Conservation (phyloP, 768 basidiomycete species). For the Podaxis carcinomalis region DNA sequence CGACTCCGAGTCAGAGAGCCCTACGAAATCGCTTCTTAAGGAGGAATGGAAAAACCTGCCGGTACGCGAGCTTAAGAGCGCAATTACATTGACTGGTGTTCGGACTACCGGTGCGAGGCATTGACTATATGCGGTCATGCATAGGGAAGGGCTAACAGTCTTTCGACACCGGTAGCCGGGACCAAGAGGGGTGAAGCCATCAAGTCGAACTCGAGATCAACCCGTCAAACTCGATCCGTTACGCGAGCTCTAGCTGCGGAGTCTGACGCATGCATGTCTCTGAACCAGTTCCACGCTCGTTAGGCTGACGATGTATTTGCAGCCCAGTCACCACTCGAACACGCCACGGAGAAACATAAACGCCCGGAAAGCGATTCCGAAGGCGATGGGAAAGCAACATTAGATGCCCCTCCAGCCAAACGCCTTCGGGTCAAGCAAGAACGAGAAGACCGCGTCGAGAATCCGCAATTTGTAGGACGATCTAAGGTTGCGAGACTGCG, state of each 20-base stretch:
- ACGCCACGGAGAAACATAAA: neutral
- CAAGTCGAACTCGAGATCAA: neutral
- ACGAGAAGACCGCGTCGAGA: neutral
- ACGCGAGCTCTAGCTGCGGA: neutral
- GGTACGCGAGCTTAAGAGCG: neutral
- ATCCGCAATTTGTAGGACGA: neutral
- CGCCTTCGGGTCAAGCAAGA: slow-evolving; percentile 8
- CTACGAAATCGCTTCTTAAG: neutral
- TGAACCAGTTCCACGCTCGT: too few relatives aligned
- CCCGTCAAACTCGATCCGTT: slow-evolving; percentile 1
- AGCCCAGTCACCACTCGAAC: neutral
- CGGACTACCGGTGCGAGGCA: neutral
- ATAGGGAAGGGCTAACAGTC: neutral
- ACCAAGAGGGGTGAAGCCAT: neutral
- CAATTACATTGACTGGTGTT: neutral
- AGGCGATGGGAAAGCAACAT: neutral
- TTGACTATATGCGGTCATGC: neutral
- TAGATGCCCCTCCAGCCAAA: neutral
- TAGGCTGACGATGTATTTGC: neutral
- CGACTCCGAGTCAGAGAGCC: neutral
- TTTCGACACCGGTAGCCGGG: neutral
- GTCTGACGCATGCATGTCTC: neutral
- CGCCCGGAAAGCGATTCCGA: neutral
- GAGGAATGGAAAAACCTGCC: neutral
- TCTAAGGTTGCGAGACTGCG: slow-evolving; percentile 5